Conservation (phyloP, 2,329 filamentous ascomycete genomes). For the Simplicillium aogashimaense region DNA sequence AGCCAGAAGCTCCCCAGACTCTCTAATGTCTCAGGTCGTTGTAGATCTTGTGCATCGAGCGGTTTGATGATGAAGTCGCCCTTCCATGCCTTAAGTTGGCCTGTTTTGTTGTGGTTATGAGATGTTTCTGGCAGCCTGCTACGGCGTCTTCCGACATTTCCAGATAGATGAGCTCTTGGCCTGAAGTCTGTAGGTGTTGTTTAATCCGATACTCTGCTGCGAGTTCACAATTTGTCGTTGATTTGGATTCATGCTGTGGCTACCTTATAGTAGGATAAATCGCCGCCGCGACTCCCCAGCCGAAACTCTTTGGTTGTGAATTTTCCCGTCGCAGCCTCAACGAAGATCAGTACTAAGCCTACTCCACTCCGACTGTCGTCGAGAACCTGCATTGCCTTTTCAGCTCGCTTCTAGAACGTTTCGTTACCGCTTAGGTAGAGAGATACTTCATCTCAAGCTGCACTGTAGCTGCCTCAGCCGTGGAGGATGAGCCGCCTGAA, state of each 20-base stretch:
- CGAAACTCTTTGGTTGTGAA: slow-evolving; percentile 83
- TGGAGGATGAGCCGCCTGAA: slow-evolving; percentile 80
- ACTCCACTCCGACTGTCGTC: slow-evolving; percentile 71
- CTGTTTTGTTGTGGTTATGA: slow-evolving; percentile 77
- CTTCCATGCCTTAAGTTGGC: slow-evolving; percentile 61
- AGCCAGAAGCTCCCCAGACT: slow-evolving; percentile 98
- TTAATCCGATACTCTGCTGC: slow-evolving; percentile 77
- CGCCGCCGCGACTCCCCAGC: slow-evolving; percentile 64
- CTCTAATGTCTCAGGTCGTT: slow-evolving; percentile 94
- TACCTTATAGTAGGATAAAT: slow-evolving; percentile 74
- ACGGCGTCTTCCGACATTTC: slow-evolving; percentile 90
- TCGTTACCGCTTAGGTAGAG: slow-evolving; percentile 86
- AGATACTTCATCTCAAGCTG: slow-evolving; percentile 98
- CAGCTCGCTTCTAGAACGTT: slow-evolving; percentile 83
- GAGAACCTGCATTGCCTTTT: slow-evolving; percentile 83
- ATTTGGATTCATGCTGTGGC: background rate
- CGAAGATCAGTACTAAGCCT: slow-evolving; percentile 87
- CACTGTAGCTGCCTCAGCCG: slow-evolving; percentile 81
- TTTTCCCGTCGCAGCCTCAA: slow-evolving; percentile 65
- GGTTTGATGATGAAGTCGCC: slow-evolving; percentile 69
- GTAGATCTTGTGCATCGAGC: slow-evolving; percentile 79
- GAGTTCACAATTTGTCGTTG: background rate
- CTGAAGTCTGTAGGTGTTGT: slow-evolving; percentile 88
- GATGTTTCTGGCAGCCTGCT: slow-evolving; percentile 76
- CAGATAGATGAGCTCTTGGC: slow-evolving; percentile 76